Percentiles rank a stretch among this genome's conserved stretches.
These are phyloP conservation scores for Moesziomyces parantarcticus DNA, from an alignment of 1,284 basidiomycete genomes.

Conservation along the genomic window DNA sequence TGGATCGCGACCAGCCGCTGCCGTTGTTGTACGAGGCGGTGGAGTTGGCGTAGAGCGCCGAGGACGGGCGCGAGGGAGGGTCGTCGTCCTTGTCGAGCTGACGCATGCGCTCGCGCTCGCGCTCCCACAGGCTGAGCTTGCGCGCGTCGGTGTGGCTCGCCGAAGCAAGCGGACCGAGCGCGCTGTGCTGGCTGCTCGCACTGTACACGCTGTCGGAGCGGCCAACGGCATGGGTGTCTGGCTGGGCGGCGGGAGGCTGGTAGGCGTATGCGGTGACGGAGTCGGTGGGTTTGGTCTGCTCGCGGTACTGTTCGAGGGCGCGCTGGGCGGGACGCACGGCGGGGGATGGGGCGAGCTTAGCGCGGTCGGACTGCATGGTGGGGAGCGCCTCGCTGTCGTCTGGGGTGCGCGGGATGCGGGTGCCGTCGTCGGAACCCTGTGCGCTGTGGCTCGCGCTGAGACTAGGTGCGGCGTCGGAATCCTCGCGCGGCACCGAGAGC, in stretches of 20 bases:
- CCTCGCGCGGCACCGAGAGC: slow-evolving; percentile 34
- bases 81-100: slow-evolving; percentile 50
- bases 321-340: slow-evolving; percentile 41
- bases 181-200: slow-evolving; percentile 12
- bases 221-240: background rate
- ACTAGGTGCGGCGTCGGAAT: slow-evolving; percentile 41
- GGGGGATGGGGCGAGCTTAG: slow-evolving; percentile 2
- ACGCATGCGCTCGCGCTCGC: slow-evolving; percentile 50
- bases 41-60: slow-evolving; percentile 17
- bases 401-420: slow-evolving; percentile 38
- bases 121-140: slow-evolving; percentile 49
- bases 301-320: slow-evolving; percentile 40
- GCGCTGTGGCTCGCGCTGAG: slow-evolving; percentile 40
- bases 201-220: slow-evolving; percentile 23
- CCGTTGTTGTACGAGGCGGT: slow-evolving; percentile 13
- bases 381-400: slow-evolving; percentile 28
- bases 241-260: too few relatives aligned
- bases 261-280: too few relatives aligned
- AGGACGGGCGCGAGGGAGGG: slow-evolving; percentile 22
- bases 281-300: slow-evolving; percentile 9
- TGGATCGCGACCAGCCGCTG: slow-evolving; percentile 13
- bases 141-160: slow-evolving; percentile 21
- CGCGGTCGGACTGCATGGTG: slow-evolving; percentile 6
- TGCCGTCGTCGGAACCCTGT: slow-evolving; percentile 46
- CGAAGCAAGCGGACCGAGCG: background rate